A percentile compares a stretch with the other conserved stretches of the same genome.
Evolutionary conservation across 306 rosid species (phyloP).

Genomic region (Biancaea sappan): DNA sequence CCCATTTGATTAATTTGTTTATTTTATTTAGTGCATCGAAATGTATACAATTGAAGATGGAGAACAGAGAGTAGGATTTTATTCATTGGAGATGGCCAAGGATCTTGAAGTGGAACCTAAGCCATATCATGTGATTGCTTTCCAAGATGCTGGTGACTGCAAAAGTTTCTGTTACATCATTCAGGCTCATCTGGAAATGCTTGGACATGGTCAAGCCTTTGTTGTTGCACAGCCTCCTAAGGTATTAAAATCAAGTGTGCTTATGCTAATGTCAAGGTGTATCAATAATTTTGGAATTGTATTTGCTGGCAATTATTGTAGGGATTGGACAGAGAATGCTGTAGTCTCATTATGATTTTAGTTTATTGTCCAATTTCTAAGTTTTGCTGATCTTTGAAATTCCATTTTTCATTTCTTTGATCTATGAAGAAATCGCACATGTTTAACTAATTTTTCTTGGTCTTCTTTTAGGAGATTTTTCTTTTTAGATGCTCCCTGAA

Average conservation of each 20-base stretch:
- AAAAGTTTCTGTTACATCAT: conserved; percentile 85
- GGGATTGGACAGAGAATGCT: conserved; percentile 4
- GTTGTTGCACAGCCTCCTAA: conserved; percentile 90
- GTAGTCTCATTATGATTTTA: conserved; percentile 24
- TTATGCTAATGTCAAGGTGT: conserved; percentile 1
- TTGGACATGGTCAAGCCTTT: conserved; percentile 79
- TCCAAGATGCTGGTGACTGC: conserved; percentile 81
- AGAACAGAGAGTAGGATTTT: conserved; percentile 77
- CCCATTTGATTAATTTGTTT: conserved; percentile 24
- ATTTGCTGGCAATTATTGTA: conserved; percentile 21
- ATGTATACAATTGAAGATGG: conserved; percentile 68
- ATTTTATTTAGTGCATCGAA: conserved; percentile 78
- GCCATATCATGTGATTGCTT: conserved; percentile 88
- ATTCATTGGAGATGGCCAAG: conserved; percentile 93
- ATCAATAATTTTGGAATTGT: conserved; percentile 14
- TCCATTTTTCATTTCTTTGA: background rate
- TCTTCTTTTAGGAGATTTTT: conserved; percentile 1
- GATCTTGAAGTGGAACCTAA: conserved; percentile 96
- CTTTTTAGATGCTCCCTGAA: conserved; percentile 26
- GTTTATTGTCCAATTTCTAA: conserved; percentile 7
- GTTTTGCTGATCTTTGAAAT: background rate
- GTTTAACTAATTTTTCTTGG: background rate
- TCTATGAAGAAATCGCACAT: background rate
- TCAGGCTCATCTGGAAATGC: conserved; percentile 89
- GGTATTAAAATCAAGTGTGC: conserved; percentile 45